A percentile compares a stretch with the other conserved stretches of the same genome.
These are phyloP conservation scores for Russula vinacea DNA, from an alignment of 768 basidiomycete genomes.

Conservation along the genomic window DNA sequence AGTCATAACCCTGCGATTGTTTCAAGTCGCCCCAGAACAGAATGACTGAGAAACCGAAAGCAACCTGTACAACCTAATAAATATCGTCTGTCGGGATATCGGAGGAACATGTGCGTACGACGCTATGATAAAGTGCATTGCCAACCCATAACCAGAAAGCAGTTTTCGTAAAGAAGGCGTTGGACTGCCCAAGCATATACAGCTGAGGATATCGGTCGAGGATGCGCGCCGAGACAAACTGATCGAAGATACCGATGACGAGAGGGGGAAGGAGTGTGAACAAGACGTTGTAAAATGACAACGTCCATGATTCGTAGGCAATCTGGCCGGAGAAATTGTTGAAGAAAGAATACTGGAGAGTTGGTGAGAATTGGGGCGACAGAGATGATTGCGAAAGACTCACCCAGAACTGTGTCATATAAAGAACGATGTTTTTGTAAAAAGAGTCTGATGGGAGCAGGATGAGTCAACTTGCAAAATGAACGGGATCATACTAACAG, in stretches of 20 bases:
- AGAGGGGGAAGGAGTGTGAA: conserved; percentile 96
- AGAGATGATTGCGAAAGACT: conserved; percentile 31
- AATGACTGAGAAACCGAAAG: conserved; percentile 84
- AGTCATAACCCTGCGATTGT: conserved; percentile 72
- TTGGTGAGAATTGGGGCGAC: conserved; percentile 5
- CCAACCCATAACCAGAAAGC: conserved; percentile 91
- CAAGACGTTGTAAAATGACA: conserved; percentile 93
- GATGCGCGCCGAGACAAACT: conserved; percentile 95
- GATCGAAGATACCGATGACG: conserved; percentile 97
- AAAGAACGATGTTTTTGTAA: conserved; percentile 97
- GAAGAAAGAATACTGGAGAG: conserved; percentile 86
- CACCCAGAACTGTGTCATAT: conserved; percentile 99
- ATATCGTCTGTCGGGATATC: background rate
- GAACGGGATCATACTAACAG: conserved; percentile 53
- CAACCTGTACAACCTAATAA: conserved; percentile 48
- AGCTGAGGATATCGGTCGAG: conserved; percentile 96
- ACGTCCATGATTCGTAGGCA: conserved; percentile 97
- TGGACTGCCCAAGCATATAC: conserved; percentile 91
- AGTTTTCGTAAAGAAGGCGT: conserved; percentile 87
- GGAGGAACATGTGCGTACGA: conserved; percentile 49
- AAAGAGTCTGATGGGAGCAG: conserved; percentile 68
- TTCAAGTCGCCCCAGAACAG: conserved; percentile 94
- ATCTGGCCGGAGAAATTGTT: conserved; percentile 99
- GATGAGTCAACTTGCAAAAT: conserved; percentile 19
- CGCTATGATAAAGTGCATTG: conserved; percentile 86